Base-by-base conservation (phyloP, 2,329 filamentous ascomycete species). In the Penicillium hordei region DNA sequence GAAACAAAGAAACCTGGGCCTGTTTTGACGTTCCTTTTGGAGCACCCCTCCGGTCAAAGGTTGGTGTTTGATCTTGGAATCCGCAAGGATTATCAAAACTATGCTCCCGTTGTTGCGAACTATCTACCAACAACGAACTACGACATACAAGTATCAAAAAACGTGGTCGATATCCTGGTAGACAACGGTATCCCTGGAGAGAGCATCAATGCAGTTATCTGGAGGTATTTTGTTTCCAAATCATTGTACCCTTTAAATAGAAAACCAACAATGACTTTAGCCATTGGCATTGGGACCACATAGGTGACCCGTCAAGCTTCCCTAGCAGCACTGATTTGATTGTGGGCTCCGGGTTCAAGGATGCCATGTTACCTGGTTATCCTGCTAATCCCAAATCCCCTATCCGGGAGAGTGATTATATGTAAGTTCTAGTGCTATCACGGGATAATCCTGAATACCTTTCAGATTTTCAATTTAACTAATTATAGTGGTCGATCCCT, bases 21-120 rank as follows among this genome's bases (percentile, higher is more conserved):
- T 1, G 46, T 49, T 9, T 49, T 49, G 34, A 49, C 60, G 3
- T 63, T 63, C 43, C 52, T 63, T 3, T 33, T 63, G 17, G 61
- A 61, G 36, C 59, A 63, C 40, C 31, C 50, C 4, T 57, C 57
- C 0, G 59, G 58, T 17, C 45, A 60, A 27, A 65, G 57, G 17
- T 23, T 69, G 4, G 48, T 72, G 0, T 75, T 72, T 55, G 72
- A 75, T 48, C 63, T 75, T 5, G 70, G 70, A 2, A 60, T 73
- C 13, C 68, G 68, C 48, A 71, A 68, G 27, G 71, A 72, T 38
- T 70, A 63, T 40, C 60, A 70, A 50, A 70, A 67, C 29, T 64
- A 66, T 23, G 55, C 69, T 1, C 67, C 68, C 1, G 55, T 56
- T 33, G 57, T 68, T 15, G 60, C 60, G 9, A 36, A 63, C 6